These are phyloP conservation scores for Trypanosoma rangeli DNA, from an alignment of 208 protist species.

Conservation along the genomic window DNA sequence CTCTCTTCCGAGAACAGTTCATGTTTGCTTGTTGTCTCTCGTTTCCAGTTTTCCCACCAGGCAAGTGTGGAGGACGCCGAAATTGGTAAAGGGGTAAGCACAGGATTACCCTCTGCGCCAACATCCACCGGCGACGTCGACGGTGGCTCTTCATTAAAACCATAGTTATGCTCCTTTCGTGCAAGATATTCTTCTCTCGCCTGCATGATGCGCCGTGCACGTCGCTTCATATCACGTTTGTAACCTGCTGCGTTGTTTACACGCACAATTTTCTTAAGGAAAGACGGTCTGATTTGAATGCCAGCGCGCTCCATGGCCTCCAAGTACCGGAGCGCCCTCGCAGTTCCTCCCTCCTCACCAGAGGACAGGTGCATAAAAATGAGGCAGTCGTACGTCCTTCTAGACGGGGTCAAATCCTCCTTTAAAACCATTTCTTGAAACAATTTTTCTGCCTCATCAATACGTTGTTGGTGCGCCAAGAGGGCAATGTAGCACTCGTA, in stretches of 20 bases:
- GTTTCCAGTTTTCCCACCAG: slow-evolving; percentile 88
- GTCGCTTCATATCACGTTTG: slow-evolving; percentile 91
- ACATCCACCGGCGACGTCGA: slow-evolving; percentile 19
- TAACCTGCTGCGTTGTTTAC: slow-evolving; percentile 88
- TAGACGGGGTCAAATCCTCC: slow-evolving; percentile 67
- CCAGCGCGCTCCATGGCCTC: slow-evolving; percentile 85
- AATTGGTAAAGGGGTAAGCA: slow-evolving; percentile 52
- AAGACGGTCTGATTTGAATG: slow-evolving; percentile 66
- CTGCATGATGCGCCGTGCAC: slow-evolving; percentile 91
- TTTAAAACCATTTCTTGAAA: slow-evolving; percentile 88
- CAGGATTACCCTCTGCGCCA: slow-evolving; percentile 25
- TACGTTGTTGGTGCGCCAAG: slow-evolving; percentile 84
- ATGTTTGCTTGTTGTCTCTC: slow-evolving; percentile 76
- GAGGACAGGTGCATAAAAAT: slow-evolving; percentile 92
- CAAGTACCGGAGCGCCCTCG: slow-evolving; percentile 82
- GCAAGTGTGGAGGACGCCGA: slow-evolving; percentile 63
- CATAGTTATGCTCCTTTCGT: slow-evolving; percentile 58
- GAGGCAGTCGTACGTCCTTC: slow-evolving; percentile 86
- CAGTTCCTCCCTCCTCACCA: slow-evolving; percentile 87
- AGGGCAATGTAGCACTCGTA: slow-evolving; percentile 91
- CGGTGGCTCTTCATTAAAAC: slow-evolving; percentile 22
- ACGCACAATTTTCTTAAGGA: slow-evolving; percentile 86
- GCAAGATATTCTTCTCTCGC: slow-evolving; percentile 85
- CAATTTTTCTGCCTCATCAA: slow-evolving; percentile 84
- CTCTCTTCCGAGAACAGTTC: slow-evolving; percentile 82